Conservation (phyloP, 306 rosid species). For the Begonia loranthoides region DNA sequence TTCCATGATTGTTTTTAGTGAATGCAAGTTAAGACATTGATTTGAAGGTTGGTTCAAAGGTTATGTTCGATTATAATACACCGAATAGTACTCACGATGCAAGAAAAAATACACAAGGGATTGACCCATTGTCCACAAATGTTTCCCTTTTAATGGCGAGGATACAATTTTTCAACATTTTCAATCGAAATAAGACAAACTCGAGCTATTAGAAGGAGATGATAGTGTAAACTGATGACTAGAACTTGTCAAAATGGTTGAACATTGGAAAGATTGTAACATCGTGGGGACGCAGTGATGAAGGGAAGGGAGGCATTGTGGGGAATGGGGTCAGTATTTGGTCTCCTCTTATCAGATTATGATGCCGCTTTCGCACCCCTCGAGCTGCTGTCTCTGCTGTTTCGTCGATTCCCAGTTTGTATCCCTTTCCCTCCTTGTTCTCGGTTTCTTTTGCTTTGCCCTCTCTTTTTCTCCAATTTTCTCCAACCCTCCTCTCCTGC, state of each 20-base stretch:
- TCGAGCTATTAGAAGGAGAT: too few relatives aligned
- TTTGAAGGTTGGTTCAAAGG: too few relatives aligned
- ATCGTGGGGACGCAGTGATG: slow-evolving; percentile 33
- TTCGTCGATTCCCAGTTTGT: slow-evolving; percentile 14
- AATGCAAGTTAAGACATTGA: too few relatives aligned
- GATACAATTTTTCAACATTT: too few relatives aligned
- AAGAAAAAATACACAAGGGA: too few relatives aligned
- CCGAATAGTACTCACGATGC: too few relatives aligned
- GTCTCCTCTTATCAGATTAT: slow-evolving; percentile 51
- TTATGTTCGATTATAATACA: too few relatives aligned
- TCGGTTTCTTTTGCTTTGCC: slow-evolving; percentile 22
- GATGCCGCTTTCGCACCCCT: slow-evolving; percentile 80
- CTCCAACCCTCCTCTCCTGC: slow-evolving; percentile 40
- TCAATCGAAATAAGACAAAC: too few relatives aligned
- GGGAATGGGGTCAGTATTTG: slow-evolving; percentile 39
- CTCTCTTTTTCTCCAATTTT: slow-evolving; percentile 49
- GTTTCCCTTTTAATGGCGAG: too few relatives aligned
- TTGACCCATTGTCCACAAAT: too few relatives aligned
- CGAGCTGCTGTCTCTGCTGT: slow-evolving; percentile 32
- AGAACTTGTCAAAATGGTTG: slow-evolving; percentile 65
- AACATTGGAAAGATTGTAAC: slow-evolving; percentile 75
- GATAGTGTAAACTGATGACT: slow-evolving; percentile 19
- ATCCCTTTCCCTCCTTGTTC: slow-evolving; percentile 17
- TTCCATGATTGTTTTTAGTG: too few relatives aligned
- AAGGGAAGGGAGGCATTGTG: slow-evolving; percentile 48